Conservation (phyloP, 495 filamentous ascomycete species). For the Podospora pseudocomata region DNA sequence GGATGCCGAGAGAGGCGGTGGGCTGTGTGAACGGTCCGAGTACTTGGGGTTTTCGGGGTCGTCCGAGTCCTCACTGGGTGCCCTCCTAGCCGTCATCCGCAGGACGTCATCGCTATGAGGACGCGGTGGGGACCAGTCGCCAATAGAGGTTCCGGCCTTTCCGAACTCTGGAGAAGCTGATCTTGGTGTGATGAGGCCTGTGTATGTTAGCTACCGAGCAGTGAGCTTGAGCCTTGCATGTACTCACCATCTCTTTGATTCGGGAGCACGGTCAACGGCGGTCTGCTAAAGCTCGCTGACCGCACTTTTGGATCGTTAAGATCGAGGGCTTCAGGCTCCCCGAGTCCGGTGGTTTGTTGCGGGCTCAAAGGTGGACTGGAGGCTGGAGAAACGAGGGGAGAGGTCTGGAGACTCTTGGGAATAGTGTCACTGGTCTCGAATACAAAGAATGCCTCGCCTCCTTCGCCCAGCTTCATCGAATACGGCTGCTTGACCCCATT, state of each 20-base stretch:
- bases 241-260: constrained; percentile 31
- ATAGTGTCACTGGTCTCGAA: constrained; percentile 91
- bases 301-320: constrained; percentile 48
- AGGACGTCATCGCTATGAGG: constrained; percentile 46
- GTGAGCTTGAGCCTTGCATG: not conserved
- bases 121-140: constrained; percentile 42
- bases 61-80: constrained; percentile 45
- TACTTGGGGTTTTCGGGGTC: constrained; percentile 34
- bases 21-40: constrained; percentile 64
- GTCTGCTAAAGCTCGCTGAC: constrained; percentile 35
- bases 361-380: constrained; percentile 68
- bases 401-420: constrained; percentile 86
- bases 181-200: constrained; percentile 60
- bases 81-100: constrained; percentile 31
- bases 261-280: constrained; percentile 35
- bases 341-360: constrained; percentile 55
- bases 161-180: constrained; percentile 57
- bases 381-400: constrained; percentile 83
- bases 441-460: constrained; percentile 96
- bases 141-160: constrained; percentile 43
- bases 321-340: constrained; percentile 82
- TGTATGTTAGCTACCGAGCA: constrained; percentile 14
- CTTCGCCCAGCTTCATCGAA: constrained; percentile 97
- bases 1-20: constrained; percentile 66
- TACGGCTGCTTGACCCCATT: constrained; percentile 89